These are phyloP conservation scores for Oxyria digyna DNA, from an alignment of 148 eudicot genomes.

Conservation along the genomic window DNA sequence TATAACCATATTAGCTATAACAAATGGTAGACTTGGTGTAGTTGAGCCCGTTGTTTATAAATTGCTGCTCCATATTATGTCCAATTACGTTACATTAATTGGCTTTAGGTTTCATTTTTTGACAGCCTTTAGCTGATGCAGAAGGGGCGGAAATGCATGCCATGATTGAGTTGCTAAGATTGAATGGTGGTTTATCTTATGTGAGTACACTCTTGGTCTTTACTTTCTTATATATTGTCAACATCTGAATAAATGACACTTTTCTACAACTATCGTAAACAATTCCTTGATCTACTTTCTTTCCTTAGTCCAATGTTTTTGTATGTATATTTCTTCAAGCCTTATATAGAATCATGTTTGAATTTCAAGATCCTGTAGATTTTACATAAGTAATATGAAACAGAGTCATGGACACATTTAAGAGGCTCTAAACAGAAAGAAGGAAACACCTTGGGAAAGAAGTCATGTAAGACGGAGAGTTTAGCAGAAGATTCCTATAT, in stretches of 20 bases:
- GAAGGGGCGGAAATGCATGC: slow-evolving; percentile 76
- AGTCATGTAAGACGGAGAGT: neutral
- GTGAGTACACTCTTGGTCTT: slow-evolving; percentile 34
- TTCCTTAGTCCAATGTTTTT: neutral
- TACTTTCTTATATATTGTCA: neutral
- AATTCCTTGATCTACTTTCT: neutral
- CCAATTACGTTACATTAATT: neutral
- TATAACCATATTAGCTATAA: neutral
- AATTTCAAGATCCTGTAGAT: neutral
- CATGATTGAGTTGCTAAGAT: slow-evolving; percentile 73
- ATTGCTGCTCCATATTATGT: neutral
- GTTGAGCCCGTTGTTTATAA: neutral
- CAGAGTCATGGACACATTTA: neutral
- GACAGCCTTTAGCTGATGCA: slow-evolving; percentile 99
- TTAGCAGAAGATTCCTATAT: neutral
- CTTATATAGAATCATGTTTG: neutral
- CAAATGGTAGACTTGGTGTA: neutral
- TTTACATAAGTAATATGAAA: neutral
- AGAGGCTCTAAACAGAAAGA: neutral
- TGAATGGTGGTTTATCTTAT: slow-evolving; percentile 77
- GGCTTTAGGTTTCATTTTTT: slow-evolving; percentile 15
- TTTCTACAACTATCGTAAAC: neutral
- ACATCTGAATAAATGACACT: neutral
- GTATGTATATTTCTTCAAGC: neutral
- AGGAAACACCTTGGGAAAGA: neutral